Conservation (phyloP, 371 early-diverging fungal genomes). For the Circinella minor region DNA sequence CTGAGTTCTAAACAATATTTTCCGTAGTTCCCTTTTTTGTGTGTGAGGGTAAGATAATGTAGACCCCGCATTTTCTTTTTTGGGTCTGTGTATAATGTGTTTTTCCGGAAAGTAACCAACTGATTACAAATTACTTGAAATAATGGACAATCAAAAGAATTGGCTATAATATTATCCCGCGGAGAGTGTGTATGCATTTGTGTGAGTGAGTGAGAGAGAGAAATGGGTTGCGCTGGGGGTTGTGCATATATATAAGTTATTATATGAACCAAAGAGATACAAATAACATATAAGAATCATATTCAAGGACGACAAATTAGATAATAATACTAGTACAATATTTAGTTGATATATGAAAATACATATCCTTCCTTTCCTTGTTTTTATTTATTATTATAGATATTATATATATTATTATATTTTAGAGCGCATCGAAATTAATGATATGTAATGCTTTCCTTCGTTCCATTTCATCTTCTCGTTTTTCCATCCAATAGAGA, state of each 20-base stretch:
- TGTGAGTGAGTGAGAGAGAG: too few species aligned
- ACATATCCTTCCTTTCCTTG: too few species aligned
- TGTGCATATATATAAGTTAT: too few species aligned
- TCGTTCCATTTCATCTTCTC: constrained; percentile 80
- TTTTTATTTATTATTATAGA: too few species aligned
- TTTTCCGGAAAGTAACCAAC: neutral
- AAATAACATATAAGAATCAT: too few species aligned
- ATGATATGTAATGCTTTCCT: constrained; percentile 78
- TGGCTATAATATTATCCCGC: constrained; percentile 8
- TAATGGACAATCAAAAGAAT: neutral
- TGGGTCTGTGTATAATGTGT: neutral
- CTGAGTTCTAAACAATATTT: constrained; percentile 7
- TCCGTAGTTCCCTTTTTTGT: constrained; percentile 5
- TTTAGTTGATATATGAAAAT: too few species aligned
- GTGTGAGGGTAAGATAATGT: neutral
- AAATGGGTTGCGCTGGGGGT: too few species aligned
- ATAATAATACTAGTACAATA: too few species aligned
- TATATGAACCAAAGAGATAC: too few species aligned
- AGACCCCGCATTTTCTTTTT: constrained; percentile 7
- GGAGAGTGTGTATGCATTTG: neutral
- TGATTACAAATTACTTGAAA: neutral
- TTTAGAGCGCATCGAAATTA: constrained; percentile 90
- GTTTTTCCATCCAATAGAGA: constrained; percentile 79
- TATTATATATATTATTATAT: constrained; percentile 1
- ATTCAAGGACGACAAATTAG: neutral